Evolutionary conservation across 768 basidiomycete species (phyloP), one percentile per base, ranked within the genome.

Genomic region (Pleurotus djamor): DNA sequence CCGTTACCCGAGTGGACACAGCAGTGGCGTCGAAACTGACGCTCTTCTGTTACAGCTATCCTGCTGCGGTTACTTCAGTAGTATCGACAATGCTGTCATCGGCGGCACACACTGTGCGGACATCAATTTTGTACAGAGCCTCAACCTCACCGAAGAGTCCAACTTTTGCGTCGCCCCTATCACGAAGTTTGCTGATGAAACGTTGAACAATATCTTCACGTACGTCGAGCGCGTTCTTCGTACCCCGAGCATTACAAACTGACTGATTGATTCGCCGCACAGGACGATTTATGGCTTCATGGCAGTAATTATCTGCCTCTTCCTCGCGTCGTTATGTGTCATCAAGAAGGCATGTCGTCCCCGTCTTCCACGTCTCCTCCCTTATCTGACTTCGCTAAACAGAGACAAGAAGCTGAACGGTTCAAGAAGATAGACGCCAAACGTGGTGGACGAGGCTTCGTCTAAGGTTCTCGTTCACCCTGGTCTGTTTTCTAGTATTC

Each of bases 341-440:
- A 93, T 97, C 68, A 92, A 90, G 69, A 86, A 81, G 84, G 88
- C 86, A 61, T 50, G 70, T 60, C n/a, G 35, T 21, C 35, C 21
- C 16, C 28, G 6, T 33, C 41, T 10, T 43, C 28, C 33, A 49
- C 10, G 35, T 49, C 45, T 48, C 51, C 38, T 57, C 35, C 59
- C 38, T 48, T 41, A 13, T 38, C 35, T 49, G 60, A 45, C 8
- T 54, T 49, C 60, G 52, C 21, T 28, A 28, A 28, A 28, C 76
- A 93, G 91, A 83, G 92, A 65, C 77, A 86, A 69, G 88, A 94
- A 72, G 79, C 83, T 59, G 89, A 90, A 65, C 87, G 94, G 37
- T 96, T 96, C 81, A 87, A 84, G 79, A 89, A 81, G 75, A 96
- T 96, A 63, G 93, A 96, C 64, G 84, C 84, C 58, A 96, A 96